A percentile compares a stretch with the other conserved stretches of the same genome.
Conservation (phyloP, 176 grass and related monocot species). For the Ensete ventricosum region DNA sequence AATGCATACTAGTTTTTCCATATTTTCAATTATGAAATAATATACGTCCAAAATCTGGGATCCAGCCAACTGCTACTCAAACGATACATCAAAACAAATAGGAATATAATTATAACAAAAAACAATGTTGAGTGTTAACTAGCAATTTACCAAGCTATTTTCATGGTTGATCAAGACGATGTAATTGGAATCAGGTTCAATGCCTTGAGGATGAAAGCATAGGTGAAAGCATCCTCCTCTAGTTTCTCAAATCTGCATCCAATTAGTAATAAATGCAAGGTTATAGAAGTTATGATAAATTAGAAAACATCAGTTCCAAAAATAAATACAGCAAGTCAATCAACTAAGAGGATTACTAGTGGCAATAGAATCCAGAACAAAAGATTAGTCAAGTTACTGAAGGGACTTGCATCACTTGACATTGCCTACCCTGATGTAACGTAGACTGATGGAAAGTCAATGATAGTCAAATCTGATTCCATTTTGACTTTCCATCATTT, state of each 20-base stretch:
- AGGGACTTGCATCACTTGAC: not conserved
- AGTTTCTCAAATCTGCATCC: constrained; percentile 74
- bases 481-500: not conserved
- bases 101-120: not conserved
- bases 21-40: no score
- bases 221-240: constrained; percentile 76
- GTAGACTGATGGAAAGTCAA: no score
- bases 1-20: no score
- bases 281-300: not conserved
- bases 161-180: not conserved
- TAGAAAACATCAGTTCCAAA: no score
- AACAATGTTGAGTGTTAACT: not conserved
- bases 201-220: constrained; percentile 69
- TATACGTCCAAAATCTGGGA: no score
- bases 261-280: not conserved
- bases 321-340: no score
- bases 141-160: not conserved
- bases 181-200: constrained; percentile 38
- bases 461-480: not conserved
- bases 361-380: no score
- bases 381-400: not conserved
- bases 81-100: not conserved
- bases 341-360: not conserved
- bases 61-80: not conserved
- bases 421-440: not conserved